Percentiles rank a stretch among this genome's conserved stretches.
These are phyloP conservation scores for Fomitopsis schrenkii DNA, from an alignment of 1,284 basidiomycete species.

Conservation along the genomic window DNA sequence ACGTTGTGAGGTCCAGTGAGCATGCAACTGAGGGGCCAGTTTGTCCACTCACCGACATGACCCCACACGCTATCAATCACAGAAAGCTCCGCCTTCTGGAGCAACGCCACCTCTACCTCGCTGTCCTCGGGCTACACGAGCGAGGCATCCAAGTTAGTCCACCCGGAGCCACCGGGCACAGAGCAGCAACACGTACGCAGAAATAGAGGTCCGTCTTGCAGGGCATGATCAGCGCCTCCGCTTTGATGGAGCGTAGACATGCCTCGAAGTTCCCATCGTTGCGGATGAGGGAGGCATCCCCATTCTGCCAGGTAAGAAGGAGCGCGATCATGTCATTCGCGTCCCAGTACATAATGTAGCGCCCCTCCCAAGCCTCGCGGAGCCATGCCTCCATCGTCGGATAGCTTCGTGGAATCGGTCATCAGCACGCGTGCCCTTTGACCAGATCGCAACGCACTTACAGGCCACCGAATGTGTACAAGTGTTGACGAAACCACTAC, in stretches of 20 bases:
- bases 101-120: constrained; percentile 11
- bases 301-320: constrained; percentile 52
- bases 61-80: constrained; percentile 18
- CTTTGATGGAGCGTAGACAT: constrained; percentile 38
- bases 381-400: constrained; percentile 23
- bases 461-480: constrained; percentile 28
- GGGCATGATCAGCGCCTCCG: constrained; percentile 15
- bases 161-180: not conserved
- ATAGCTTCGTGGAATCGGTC: not conserved
- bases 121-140: constrained; percentile 14
- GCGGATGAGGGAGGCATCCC: constrained; percentile 46
- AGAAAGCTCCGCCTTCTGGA: constrained; percentile 10
- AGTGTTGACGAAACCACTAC: constrained; percentile 34
- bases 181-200: constrained; percentile 31
- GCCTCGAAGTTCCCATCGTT: constrained; percentile 39
- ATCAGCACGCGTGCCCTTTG: not conserved
- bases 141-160: not conserved
- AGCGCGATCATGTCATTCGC: constrained; percentile 53
- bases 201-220: constrained; percentile 40
- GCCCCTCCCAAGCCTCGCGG: constrained; percentile 41
- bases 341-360: constrained; percentile 45
- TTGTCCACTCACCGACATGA: constrained; percentile 12
- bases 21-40: not conserved
- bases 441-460: constrained; percentile 10
- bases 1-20: not conserved